Evolutionary conservation across 805 yeast genomes (phyloP), one percentile per base, ranked within the genome.

Genomic region (Brettanomyces bruxellensis): DNA sequence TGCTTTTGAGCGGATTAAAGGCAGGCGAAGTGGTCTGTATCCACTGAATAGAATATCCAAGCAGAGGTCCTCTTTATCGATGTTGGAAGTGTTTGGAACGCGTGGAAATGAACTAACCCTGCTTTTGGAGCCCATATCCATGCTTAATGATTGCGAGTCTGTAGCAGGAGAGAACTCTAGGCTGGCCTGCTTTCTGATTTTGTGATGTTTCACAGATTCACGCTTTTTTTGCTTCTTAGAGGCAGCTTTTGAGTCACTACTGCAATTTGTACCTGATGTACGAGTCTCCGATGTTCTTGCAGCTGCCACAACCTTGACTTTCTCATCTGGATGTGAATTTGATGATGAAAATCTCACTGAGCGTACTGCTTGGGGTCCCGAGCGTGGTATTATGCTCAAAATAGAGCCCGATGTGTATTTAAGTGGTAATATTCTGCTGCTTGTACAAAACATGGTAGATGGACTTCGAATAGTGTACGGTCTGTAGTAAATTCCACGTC

Each of bases 21-120:
- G 68, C 36, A 56, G 54, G 12, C 57, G 48, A 25, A 64, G 52
- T 3, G 67, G 66, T 41, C 56, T 56, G 48, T 55, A 57, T 41
- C 48, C 52, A 50, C 53, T 58, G 51, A 63, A 57, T 41, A 64
- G 50, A 48, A 59, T 53, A 46, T 64, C 67, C 25, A 60, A 40
- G 47, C 56, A 46, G 40, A 64, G 50, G 4, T 53, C 53, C 40
- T 54, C 58, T 34, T 58, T 55, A 36, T 54, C 59, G 34, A 64
- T 62, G 47, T 61, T 60, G 37, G 53, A 54, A 2, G 67, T 64
- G 14, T 49, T 51, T 18, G 67, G 66, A 12, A 64, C 67, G 34
- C 62, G 51, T 11, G 37, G 41, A 18, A 45, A 28, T 9, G 61
- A 52, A 36, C 56, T 55, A 39, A 61, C 50, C 38, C 38, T 7